A percentile compares a stretch with the other conserved stretches of the same genome.
These are phyloP conservation scores for Trichoderma reesei DNA, from an alignment of 495 filamentous ascomycete genomes.

Conservation along the genomic window DNA sequence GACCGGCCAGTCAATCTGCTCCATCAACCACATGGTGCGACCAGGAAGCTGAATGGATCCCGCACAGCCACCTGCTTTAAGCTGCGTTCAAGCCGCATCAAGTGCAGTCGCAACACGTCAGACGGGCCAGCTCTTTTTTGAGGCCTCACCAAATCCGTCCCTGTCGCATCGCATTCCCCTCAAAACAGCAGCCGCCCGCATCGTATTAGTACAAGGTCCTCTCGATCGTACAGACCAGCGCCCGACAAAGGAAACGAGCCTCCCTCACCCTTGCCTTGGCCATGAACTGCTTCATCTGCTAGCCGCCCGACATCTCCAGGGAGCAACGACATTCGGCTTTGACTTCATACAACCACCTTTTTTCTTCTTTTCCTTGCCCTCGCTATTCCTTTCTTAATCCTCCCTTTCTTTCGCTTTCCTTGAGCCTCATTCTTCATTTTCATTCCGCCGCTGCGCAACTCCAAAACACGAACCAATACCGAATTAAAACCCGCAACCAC, in stretches of 20 bases:
- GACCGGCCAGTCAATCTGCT: neutral
- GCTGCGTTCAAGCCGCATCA: neutral
- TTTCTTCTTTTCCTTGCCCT: neutral
- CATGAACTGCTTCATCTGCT: slow-evolving; percentile 7
- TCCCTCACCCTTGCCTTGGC: neutral
- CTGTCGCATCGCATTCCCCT: neutral
- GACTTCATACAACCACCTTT: neutral
- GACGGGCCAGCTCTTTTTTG: neutral
- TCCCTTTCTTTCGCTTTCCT: neutral
- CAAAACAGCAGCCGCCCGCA: too few species aligned
- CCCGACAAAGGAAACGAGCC: neutral
- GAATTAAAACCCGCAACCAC: neutral
- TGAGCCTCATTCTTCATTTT: too few species aligned
- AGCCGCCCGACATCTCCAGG: neutral
- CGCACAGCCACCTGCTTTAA: neutral
- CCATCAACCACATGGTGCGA: neutral
- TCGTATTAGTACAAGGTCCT: too few species aligned
- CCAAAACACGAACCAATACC: too few species aligned
- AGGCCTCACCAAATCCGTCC: neutral
- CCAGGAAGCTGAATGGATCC: slow-evolving; percentile 3
- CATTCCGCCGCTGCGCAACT: too few species aligned
- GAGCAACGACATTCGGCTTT: too few species aligned
- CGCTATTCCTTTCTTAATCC: too few species aligned
- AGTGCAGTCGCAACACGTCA: neutral
- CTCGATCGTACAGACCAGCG: neutral